Evolutionary conservation across 1,139 yeast genomes (phyloP), one percentile per base, ranked within the genome.

Genomic region (Diutina sp.): DNA sequence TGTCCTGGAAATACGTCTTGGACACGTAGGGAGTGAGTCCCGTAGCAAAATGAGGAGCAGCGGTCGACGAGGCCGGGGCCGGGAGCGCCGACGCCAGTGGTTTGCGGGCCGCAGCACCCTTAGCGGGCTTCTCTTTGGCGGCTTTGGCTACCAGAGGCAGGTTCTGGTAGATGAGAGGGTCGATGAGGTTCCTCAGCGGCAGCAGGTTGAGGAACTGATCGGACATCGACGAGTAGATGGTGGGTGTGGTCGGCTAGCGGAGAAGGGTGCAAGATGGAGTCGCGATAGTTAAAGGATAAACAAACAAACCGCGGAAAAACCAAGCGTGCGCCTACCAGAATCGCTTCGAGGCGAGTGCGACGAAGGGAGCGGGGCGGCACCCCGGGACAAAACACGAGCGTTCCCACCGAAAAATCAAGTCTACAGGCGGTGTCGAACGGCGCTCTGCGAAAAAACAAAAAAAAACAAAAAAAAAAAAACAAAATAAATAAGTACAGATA

Each of bases 21-120:
- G 55, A 56, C n/a, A 58, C 50, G 14, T 65, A 65, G 48, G 65
- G 63, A 51, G 65, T 60, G 51, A 68, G 62, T 55, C 69, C 69
- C 25, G 68, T 50, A 63, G 58, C 68, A 66, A 11, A 79, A 35
- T 35, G 41, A 11, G 41, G 41, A 79, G 11, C 79, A 75, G 32
- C 76, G 66, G 58, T 70, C 72, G 61, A 68, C 69, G 21, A 73
- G 67, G 41, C 14, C 51, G 72, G 61, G 45, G 72, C 60, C 11
- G 48, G 47, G 46, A 44, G 55, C 12, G 25, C 28, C 32, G 50
- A 18, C 30, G 25, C 8, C 35, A 9, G 32, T 6, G 41, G 41
- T 30, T 28, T 29, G 25, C 30, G 16, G n/a, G 38, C 44, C 46
- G n/a, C 30, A 6, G 54, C 46, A 16, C 45, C 30, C 12, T 28